Percentiles rank a stretch among this genome's conserved stretches.
Conservation (phyloP, 2,329 filamentous ascomycete genomes). For the Microascus cirrosus region DNA sequence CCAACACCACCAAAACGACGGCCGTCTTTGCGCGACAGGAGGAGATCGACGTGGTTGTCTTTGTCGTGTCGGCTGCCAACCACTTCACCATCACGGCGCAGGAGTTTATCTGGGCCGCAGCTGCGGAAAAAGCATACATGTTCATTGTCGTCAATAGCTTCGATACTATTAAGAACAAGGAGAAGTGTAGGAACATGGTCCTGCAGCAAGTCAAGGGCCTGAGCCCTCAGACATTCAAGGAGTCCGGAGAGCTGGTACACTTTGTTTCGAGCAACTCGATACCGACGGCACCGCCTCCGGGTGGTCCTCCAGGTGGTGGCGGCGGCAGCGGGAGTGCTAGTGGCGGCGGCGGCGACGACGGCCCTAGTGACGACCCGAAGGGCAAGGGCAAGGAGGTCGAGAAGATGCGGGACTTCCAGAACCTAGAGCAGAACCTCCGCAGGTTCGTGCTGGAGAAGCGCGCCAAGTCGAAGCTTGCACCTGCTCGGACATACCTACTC, state of each 20-base stretch:
- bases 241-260: slow-evolving; percentile 84
- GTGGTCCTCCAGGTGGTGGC: slow-evolving; percentile 42
- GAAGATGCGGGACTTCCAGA: slow-evolving; percentile 81
- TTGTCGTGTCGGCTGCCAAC: slow-evolving; percentile 94
- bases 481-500: slow-evolving; percentile 87
- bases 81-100: slow-evolving; percentile 97
- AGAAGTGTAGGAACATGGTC: slow-evolving; percentile 84
- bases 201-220: slow-evolving; percentile 77
- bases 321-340: slow-evolving; percentile 37
- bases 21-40: slow-evolving; percentile 95
- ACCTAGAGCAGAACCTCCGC: slow-evolving; percentile 76
- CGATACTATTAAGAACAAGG: slow-evolving; percentile 85
- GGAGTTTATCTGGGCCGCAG: slow-evolving; percentile 93
- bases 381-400: slow-evolving; percentile 82
- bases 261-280: slow-evolving; percentile 97
- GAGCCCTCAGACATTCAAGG: slow-evolving; percentile 90
- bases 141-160: slow-evolving; percentile 99
- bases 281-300: slow-evolving; percentile 53
- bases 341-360: slow-evolving; percentile 44
- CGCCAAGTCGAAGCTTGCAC: slow-evolving; percentile 87
- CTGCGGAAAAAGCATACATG: slow-evolving; percentile 94
- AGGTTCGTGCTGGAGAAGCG: slow-evolving; percentile 94
- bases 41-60: slow-evolving; percentile 97
- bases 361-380: slow-evolving; percentile 47
- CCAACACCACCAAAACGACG: slow-evolving; percentile 92